Evolutionary conservation across 306 rosid species (phyloP).

Genomic region (Quercus rubra): DNA sequence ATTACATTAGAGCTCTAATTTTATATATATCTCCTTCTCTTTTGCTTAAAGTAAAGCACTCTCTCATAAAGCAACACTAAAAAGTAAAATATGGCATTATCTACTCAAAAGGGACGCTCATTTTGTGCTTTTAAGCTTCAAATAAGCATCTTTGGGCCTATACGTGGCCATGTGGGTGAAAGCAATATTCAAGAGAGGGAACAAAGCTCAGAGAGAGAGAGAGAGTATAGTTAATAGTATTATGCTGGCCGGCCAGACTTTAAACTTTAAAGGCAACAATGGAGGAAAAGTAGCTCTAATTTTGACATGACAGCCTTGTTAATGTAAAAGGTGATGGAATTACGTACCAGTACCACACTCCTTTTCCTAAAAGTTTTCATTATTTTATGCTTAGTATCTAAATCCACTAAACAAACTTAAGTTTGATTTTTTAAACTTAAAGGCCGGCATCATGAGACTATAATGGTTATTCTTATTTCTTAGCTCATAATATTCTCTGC

Average conservation of each 20-base stretch:
- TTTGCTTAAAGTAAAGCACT: constrained; percentile 86
- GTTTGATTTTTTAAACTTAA: constrained; percentile 24
- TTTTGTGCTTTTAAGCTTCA: constrained; percentile 89
- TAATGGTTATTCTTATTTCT: constrained; percentile 31
- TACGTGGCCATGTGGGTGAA: constrained; percentile 93
- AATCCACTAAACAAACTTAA: constrained; percentile 29
- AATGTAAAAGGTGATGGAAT: constrained; percentile 71
- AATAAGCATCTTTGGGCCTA: constrained; percentile 80
- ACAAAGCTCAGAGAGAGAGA: constrained; percentile 23
- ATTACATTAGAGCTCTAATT: constrained; percentile 34
- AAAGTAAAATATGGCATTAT: constrained; percentile 98
- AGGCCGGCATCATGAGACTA: constrained; percentile 32
- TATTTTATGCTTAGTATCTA: constrained; percentile 48
- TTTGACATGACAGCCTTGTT: constrained; percentile 93
- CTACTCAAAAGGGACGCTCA: constrained; percentile 97
- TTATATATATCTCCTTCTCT: constrained; percentile 27
- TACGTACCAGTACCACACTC: constrained; percentile 62
- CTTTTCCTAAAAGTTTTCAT: constrained; percentile 61
- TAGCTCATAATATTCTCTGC: constrained; percentile 23
- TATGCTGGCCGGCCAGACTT: constrained; percentile 67
- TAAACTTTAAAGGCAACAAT: constrained; percentile 43
- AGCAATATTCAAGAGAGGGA: constrained; percentile 58
- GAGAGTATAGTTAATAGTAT: constrained; percentile 35
- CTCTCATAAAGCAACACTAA: constrained; percentile 75
- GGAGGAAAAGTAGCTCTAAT: constrained; percentile 71